Evolutionary conservation across 106 monocot species (phyloP), one percentile per base, ranked within the genome.

Genomic region (Agapanthus africanus): DNA sequence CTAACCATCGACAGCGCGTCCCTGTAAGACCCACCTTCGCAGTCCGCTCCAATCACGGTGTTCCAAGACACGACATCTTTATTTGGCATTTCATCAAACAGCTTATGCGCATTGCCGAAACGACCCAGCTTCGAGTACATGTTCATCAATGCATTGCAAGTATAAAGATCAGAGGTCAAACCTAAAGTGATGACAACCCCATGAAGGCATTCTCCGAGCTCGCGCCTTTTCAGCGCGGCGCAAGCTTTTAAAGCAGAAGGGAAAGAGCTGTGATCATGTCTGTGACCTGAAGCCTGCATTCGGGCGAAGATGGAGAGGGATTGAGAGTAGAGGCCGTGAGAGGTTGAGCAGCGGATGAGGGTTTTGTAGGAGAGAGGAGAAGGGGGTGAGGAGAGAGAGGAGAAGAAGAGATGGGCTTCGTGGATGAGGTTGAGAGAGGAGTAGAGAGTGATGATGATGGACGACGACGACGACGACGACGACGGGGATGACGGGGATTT

Each of bases 61-160:
- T 88, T 95, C 90, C 91, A 95, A 4, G 94, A 83, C 23, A 91
- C 83, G 11, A 83, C 59, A 71, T 95, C 91, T 46, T 85, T 63
- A 33, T 77, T 61, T 6, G 79, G 72, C 93, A 93, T 86, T 40
- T 44, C 77, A 25, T 81, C 81, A 56, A 89, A 93, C 81, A 39
- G 22, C 6, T 42, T 67, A 1, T 1, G 31, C 28, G 31, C 23
- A 7, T 60, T 40, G 4, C 19, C 32, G 0, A 9, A 40, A 22
- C 10, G 31, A 11, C 35, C 56, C 21, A 85, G 28, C 56, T 93
- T 93, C 50, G 73, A 74, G 77, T 88, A 93, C 75, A 89, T 57
- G 78, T 86, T 93, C 70, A 93, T 50, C 28, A 93, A 83, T 1
- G 93, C 88, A 37, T 93, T 93, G 44, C 70, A 59, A 6, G 83